Evolutionary conservation across 129 eudicot species (phyloP).

Genomic region (Daucus carota): DH1_v3.0 NC_030386.2:33399001-33399500

Average conservation of each 20-base stretch:
- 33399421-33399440: not conserved
- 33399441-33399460: not conserved
- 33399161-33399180: too few relatives aligned
- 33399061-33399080: too few relatives aligned
- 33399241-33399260: not conserved
- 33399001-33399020: too few relatives aligned
- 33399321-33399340: not conserved
- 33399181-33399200: too few relatives aligned
- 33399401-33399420: not conserved
- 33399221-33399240: not conserved
- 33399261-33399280: not conserved
- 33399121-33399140: too few relatives aligned
- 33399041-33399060: too few relatives aligned
- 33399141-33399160: too few relatives aligned
- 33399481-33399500: not conserved
- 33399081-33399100: too few relatives aligned
- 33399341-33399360: conserved; percentile 3
- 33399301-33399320: not conserved
- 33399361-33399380: not conserved
- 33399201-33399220: too few relatives aligned
- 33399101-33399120: too few relatives aligned
- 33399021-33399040: too few relatives aligned
- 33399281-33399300: not conserved
- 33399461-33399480: not conserved
- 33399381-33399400: not conserved